Base-by-base conservation (phyloP, 2,329 filamentous ascomycete genomes). In the Ceratocystis destructans region DNA sequence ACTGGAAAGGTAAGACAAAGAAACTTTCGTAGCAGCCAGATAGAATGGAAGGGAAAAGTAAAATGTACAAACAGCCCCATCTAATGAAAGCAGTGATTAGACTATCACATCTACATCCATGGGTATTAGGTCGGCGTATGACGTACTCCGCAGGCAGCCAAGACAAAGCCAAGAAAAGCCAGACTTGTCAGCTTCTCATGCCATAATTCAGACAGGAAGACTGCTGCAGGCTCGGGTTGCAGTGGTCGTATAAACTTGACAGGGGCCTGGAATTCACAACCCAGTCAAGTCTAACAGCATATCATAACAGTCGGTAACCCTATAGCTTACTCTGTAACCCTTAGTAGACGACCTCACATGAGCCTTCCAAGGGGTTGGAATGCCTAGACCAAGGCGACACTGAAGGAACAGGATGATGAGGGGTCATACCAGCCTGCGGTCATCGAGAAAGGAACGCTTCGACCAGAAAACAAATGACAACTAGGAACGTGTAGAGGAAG, bases 251-350 rank as follows among this genome's bases (percentile, higher is more conserved):
- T 53, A 17, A 53, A 25, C 48, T 53, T 25, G 22, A 53, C 46
- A 48, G n/a, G 20, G 48, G 48, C 48, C 22, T 50, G 48, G 48
- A 10, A 50, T 5, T 10, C 20, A 12, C 22, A n/a, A 22, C 31
- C 31, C 31, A 41, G 12, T 41, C 12, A 12, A 15, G 12, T n/a
- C n/a, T 41, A 41, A 10, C 37, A 41, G 12, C 37, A 12, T 5
- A 41, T 41, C 37, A 41, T 4, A 5, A 0, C 1, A 3, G 5
- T 20, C 1, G 1, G 5, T 20, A 48, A 48, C 46, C 46, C 37
- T 41, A 41, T 5, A 0, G 4, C 0, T 41, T 0, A 3, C 0
- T 0, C 0, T 5, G 0, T 15, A 41, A 41, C 37, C 37, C 37
- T 41, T 41, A 41, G 1, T 0, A 0, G 0, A 3, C 4, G 10